Evolutionary conservation across 148 eudicot genomes (phyloP).

Genomic region (Hydrangea macrophylla): DNA sequence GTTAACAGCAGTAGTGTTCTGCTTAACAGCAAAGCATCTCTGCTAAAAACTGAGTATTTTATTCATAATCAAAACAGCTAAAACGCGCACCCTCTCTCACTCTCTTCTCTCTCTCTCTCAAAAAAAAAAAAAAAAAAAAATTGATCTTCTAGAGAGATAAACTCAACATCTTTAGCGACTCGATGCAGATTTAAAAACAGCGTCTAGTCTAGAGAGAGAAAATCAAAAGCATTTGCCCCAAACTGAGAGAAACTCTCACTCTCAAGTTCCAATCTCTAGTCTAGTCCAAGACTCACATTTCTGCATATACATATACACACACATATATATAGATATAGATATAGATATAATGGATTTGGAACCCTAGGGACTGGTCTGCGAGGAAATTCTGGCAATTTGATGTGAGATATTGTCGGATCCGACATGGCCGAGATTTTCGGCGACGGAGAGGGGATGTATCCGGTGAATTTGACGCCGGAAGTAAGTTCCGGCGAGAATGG

Average conservation of each 20-base stretch:
- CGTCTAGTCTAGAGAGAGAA: slow-evolving; percentile 7
- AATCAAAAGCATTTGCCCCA: not conserved
- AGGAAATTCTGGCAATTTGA: slow-evolving; percentile 14
- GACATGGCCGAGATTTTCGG: slow-evolving; percentile 43
- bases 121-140: too few species aligned
- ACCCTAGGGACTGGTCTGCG: not conserved
- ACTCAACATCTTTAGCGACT: not conserved
- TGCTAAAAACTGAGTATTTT: not conserved
- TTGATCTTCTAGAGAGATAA: slow-evolving; percentile 22
- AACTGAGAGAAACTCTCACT: too few species aligned
- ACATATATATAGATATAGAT: not conserved
- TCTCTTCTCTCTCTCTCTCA: slow-evolving; percentile 14
- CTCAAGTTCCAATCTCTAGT: too few species aligned
- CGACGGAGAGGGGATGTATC: slow-evolving; percentile 21
- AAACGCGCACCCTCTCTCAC: not conserved
- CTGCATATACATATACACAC: not conserved
- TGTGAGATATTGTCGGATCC: slow-evolving; percentile 35
- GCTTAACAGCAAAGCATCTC: slow-evolving; percentile 27
- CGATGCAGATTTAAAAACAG: slow-evolving; percentile 8
- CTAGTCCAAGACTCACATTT: not conserved
- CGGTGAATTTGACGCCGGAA: slow-evolving; percentile 14
- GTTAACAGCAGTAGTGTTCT: not conserved
- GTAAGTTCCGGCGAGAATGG: slow-evolving; percentile 13
- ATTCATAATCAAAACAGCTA: not conserved
- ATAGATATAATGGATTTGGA: not conserved